Evolutionary conservation across 495 filamentous ascomycete species (phyloP).

Genomic region (Daldinia loculata): DNA sequence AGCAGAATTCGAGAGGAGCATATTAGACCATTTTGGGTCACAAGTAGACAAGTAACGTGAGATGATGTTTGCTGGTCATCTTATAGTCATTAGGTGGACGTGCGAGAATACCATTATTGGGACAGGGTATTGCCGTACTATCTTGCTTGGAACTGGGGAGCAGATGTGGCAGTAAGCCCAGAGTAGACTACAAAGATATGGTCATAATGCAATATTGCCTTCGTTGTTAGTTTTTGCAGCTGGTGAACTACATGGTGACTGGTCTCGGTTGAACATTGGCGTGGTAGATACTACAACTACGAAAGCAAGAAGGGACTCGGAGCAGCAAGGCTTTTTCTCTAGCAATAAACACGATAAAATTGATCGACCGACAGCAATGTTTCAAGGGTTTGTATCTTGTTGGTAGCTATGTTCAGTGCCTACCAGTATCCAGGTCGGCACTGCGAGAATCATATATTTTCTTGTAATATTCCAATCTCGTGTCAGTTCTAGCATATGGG

Average conservation of each 20-base stretch:
- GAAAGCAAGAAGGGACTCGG: too few species aligned
- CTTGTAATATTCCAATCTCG: too few species aligned
- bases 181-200: constrained; percentile 14
- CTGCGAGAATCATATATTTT: too few species aligned
- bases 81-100: constrained; percentile 12
- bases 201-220: not conserved
- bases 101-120: constrained; percentile 3
- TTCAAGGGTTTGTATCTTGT: too few species aligned
- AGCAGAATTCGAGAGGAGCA: not conserved
- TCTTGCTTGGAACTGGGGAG: constrained; percentile 7
- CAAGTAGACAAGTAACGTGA: constrained; percentile 1
- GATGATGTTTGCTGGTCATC: constrained; percentile 8
- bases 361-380: too few species aligned
- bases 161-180: constrained; percentile 12
- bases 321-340: too few species aligned
- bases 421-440: too few species aligned
- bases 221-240: not conserved
- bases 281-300: not conserved
- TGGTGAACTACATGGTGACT: not conserved
- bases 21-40: constrained; percentile 9
- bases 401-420: too few species aligned
- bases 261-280: not conserved
- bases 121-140: constrained; percentile 3
- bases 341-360: too few species aligned
- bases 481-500: too few species aligned